Evolutionary conservation across 176 grass and related monocot species (phyloP).

Genomic region (Cocos nucifera): DNA sequence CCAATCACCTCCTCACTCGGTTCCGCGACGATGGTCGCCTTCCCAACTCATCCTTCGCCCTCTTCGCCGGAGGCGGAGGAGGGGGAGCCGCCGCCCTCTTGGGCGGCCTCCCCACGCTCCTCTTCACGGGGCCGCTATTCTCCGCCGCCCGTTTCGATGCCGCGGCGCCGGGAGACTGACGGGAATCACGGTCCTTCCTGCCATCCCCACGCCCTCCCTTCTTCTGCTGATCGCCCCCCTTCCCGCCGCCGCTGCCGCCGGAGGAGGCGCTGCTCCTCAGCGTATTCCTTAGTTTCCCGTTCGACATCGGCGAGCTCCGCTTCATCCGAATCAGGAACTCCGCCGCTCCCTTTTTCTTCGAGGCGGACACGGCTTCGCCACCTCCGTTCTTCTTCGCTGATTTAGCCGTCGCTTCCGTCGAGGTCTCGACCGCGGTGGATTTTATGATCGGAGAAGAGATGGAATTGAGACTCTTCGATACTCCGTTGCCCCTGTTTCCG

Average conservation of each 20-base stretch:
- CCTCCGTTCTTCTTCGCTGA: constrained; percentile 40
- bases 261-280: constrained; percentile 27
- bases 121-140: constrained; percentile 16
- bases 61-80: constrained; percentile 39
- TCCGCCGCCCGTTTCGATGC: constrained; percentile 26
- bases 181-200: constrained; percentile 34
- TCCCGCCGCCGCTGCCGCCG: not conserved
- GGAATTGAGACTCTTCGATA: constrained; percentile 12
- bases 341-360: constrained; percentile 54
- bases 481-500: not conserved
- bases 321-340: constrained; percentile 84
- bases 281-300: constrained; percentile 31
- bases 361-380: not conserved
- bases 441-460: constrained; percentile 23
- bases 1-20: constrained; percentile 22
- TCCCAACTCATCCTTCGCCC: constrained; percentile 35
- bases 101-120: constrained; percentile 52
- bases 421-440: constrained; percentile 14
- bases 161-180: not conserved
- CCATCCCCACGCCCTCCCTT: constrained; percentile 34
- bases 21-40: constrained; percentile 20
- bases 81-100: constrained; percentile 34
- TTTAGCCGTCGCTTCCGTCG: constrained; percentile 21
- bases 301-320: constrained; percentile 22
- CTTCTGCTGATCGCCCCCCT: constrained; percentile 31